Conservation (phyloP, 768 basidiomycete species). For the Rhizopogon roseolus region DNA sequence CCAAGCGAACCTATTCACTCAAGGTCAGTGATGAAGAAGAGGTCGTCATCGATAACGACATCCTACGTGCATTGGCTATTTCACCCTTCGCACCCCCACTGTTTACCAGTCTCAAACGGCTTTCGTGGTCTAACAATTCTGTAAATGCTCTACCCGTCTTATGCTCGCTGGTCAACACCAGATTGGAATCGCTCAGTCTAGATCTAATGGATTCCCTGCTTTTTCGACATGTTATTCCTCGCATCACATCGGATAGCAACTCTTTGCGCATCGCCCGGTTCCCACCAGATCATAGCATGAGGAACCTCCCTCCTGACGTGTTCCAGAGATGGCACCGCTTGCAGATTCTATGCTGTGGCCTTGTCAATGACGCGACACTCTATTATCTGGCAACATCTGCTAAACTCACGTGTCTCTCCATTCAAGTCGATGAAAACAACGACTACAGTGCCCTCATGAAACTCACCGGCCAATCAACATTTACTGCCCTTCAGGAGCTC, state of each 20-base stretch:
- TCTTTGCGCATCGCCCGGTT: neutral
- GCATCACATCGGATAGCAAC: neutral
- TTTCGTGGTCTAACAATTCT: neutral
- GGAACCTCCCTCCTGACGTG: neutral
- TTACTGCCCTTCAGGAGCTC: neutral
- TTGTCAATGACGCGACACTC: neutral
- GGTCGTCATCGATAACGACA: neutral
- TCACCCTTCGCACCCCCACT: neutral
- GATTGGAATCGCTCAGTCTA: neutral
- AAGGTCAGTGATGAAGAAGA: neutral
- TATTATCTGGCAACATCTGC: neutral
- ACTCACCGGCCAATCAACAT: neutral
- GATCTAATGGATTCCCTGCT: neutral
- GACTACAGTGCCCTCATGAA: neutral
- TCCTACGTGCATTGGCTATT: neutral
- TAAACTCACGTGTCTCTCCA: neutral
- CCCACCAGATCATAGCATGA: neutral
- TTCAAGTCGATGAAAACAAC: neutral
- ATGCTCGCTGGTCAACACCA: neutral
- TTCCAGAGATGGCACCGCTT: neutral
- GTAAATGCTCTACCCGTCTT: neutral
- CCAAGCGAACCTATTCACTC: neutral
- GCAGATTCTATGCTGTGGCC: neutral
- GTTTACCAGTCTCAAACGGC: neutral
- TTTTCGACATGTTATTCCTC: neutral